Conservation (phyloP, 2,329 filamentous ascomycete genomes). For the Cercospora zeina region DNA sequence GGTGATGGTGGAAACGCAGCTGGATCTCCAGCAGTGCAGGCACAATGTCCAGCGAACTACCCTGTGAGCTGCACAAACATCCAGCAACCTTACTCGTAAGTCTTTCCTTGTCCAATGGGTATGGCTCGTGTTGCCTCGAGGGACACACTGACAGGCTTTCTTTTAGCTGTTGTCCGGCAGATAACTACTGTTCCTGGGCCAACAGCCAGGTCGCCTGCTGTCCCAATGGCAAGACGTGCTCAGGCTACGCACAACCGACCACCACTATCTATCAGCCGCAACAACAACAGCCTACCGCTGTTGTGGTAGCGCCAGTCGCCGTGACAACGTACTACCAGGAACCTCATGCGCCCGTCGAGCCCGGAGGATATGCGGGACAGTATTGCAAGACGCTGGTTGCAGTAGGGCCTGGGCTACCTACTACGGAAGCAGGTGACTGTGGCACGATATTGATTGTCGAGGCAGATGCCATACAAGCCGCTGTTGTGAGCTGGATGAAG, state of each 20-base stretch:
- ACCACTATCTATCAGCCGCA: constrained; percentile 27
- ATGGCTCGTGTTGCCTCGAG: background rate
- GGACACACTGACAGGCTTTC: constrained; percentile 5
- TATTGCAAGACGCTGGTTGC: constrained; percentile 42
- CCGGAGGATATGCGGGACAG: constrained; percentile 26
- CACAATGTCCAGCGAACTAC: constrained; percentile 41
- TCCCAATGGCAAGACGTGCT: constrained; percentile 38
- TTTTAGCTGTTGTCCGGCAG: constrained; percentile 39
- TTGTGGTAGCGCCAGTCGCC: constrained; percentile 29
- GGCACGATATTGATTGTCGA: constrained; percentile 42
- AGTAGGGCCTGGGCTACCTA: constrained; percentile 38
- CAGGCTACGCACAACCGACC: constrained; percentile 31
- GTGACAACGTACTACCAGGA: constrained; percentile 19
- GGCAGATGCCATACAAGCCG: constrained; percentile 24
- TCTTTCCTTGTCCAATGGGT: background rate
- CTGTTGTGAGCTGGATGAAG: constrained; percentile 25
- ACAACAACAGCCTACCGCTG: constrained; percentile 27
- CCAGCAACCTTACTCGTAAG: constrained; percentile 47
- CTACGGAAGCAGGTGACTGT: constrained; percentile 37
- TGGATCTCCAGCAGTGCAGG: constrained; percentile 35
- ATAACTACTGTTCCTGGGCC: constrained; percentile 38
- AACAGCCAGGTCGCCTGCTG: constrained; percentile 41
- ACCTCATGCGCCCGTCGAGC: constrained; percentile 22
- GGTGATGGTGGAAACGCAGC: constrained; percentile 22
- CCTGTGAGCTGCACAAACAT: constrained; percentile 48